These are phyloP conservation scores for Candida mattraensis DNA, from an alignment of 805 yeast species.

Conservation along the genomic window DNA sequence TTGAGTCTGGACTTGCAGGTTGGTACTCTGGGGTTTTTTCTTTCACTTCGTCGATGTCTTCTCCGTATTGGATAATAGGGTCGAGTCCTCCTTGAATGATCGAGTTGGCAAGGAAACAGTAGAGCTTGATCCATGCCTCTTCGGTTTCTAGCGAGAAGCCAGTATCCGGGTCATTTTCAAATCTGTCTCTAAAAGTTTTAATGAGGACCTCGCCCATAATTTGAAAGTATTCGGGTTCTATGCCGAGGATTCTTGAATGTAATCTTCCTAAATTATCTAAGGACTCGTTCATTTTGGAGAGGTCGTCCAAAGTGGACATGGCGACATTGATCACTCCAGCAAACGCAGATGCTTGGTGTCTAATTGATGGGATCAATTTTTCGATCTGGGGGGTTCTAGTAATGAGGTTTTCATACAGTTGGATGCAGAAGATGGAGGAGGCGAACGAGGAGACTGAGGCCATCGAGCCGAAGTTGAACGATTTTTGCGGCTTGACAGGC, in stretches of 20 bases:
- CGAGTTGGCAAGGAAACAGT: conserved; percentile 66
- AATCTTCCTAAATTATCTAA: conserved; percentile 66
- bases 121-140: conserved; percentile 68
- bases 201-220: conserved; percentile 73
- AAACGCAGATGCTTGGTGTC: conserved; percentile 77
- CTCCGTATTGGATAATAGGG: conserved; percentile 38
- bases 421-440: conserved; percentile 69
- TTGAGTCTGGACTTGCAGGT: conserved; percentile 1
- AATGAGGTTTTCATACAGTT: conserved; percentile 69
- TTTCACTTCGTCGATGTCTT: conserved; percentile 2
- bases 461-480: conserved; percentile 5
- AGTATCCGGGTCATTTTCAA: conserved; percentile 30
- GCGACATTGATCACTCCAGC: conserved; percentile 76
- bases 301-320: conserved; percentile 60
- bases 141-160: conserved; percentile 61
- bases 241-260: conserved; percentile 73
- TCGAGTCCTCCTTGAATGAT: conserved; percentile 61
- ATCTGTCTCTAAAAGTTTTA: conserved; percentile 66
- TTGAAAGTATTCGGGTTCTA: conserved; percentile 66
- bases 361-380: conserved; percentile 66
- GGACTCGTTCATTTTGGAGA: conserved; percentile 56
- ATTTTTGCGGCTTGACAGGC: conserved; percentile 1
- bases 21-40: conserved; percentile 2
- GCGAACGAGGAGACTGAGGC: conserved; percentile 37
- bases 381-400: conserved; percentile 61